These are phyloP conservation scores for Pythium biforme DNA, from an alignment of 352 stramenopile species.

Conservation along the genomic window DNA sequence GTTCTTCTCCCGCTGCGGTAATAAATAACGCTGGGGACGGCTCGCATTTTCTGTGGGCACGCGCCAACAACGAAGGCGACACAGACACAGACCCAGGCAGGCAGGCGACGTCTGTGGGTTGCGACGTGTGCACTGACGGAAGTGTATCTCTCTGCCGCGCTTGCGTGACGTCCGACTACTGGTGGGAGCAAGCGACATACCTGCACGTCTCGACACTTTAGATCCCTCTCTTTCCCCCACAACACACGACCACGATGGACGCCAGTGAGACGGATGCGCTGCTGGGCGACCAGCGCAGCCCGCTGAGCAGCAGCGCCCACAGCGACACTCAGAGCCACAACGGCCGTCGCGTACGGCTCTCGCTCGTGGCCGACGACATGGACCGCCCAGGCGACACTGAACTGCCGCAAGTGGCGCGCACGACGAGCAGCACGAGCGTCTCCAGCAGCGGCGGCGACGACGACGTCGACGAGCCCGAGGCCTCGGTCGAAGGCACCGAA, in stretches of 20 bases:
- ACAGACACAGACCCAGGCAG: conserved; percentile 18
- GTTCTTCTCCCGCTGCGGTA: conserved; percentile 7
- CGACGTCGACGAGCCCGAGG: conserved; percentile 23
- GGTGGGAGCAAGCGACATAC: background rate
- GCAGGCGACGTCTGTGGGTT: too few species aligned
- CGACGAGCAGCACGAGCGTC: conserved; percentile 14
- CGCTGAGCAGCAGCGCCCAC: conserved; percentile 4
- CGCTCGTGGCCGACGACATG: conserved; percentile 10
- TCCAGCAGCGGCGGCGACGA: conserved; percentile 25
- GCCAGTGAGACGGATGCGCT: conserved; percentile 47
- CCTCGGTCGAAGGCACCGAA: background rate
- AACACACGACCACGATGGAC: conserved; percentile 28
- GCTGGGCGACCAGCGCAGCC: conserved; percentile 30
- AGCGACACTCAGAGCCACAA: background rate
- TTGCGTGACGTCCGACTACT: background rate
- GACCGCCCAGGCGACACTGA: conserved; percentile 13
- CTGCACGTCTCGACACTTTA: background rate
- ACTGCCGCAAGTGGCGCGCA: conserved; percentile 6
- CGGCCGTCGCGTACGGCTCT: conserved; percentile 22
- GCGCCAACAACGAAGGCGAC: conserved; percentile 4
- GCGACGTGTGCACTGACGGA: too few species aligned
- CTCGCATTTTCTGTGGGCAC: conserved; percentile 6
- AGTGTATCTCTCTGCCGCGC: background rate
- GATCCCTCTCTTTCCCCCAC: background rate
- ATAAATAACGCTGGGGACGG: conserved; percentile 8